Evolutionary conservation across 352 stramenopile species (phyloP), one percentile per base, ranked within the genome.

Genomic region (Phytophthora multivora): DNA sequence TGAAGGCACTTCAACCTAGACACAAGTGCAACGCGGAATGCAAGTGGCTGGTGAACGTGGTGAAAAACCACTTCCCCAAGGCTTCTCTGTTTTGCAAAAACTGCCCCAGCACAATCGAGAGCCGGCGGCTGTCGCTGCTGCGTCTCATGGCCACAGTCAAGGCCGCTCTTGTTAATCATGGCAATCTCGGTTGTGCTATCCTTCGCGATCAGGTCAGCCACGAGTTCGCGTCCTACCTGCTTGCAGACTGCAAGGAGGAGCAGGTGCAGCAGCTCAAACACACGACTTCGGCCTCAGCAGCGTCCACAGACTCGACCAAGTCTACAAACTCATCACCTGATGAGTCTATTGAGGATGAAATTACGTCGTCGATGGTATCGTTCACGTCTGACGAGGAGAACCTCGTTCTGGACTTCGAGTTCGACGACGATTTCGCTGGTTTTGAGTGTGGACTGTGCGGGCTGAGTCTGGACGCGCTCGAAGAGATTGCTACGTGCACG

Each of bases 11-110:
- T 19, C 43, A 71, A 38, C 66, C 72, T 38, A 73, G 81, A 36
- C 81, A 90, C 59, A 69, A 71, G 45, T 90, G 79, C 66, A 77
- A 75, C 41, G 73, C 77, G 42, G 76, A 88, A 43, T 90, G 80
- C 66, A 65, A 62, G 25, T 90, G 69, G 71, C 53, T 90, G 16
- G 69, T 80, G 47, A 73, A 64, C 23, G 80, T 85, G 25, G 48
- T 86, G 23, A 77, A 75, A 51, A 73, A 73, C 35, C 73, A 82
- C 57, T 89, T 89, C 43, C 79, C 81, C 16, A 76, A 73, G 51
- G 49, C 51, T 19, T 68, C 60, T 15, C 43, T 78, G 5, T 76
- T 83, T 59, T 63, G 51, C 57, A 72, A 66, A 52, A 71, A 71
- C 53, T 61, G 52, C 51, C 53, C 58, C 59, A 61, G 41, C 45